phyloP scores from a whole-genome alignment of 805 yeast species.

The Saturnispora sekii region DNA sequence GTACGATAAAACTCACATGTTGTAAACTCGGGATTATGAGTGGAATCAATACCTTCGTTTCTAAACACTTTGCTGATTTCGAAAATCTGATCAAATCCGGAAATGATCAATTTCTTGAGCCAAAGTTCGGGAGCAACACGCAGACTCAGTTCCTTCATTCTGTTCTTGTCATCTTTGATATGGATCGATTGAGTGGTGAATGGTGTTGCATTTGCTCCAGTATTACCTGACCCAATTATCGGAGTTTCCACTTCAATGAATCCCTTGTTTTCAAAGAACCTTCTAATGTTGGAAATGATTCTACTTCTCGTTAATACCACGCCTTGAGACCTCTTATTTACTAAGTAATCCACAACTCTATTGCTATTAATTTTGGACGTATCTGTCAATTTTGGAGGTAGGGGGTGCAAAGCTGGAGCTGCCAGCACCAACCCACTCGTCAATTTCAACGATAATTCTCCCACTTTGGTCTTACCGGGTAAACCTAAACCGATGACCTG shows the following conservation, averaged over 20 bases:
- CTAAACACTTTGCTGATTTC: conserved; percentile 83
- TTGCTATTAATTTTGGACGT: conserved; percentile 49
- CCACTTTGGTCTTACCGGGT: conserved; percentile 69
- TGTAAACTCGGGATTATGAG: conserved; percentile 93
- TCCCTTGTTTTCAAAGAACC: conserved; percentile 40
- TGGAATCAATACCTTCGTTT: conserved; percentile 86
- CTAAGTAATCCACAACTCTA: conserved; percentile 65
- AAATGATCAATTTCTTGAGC: conserved; percentile 73
- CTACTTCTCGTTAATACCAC: conserved; percentile 41
- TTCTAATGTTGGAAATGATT: conserved; percentile 47
- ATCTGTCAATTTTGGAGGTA: conserved; percentile 57
- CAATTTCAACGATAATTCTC: conserved; percentile 67
- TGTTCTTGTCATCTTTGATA: conserved; percentile 20
- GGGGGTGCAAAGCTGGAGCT: conserved; percentile 59
- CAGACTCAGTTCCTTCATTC: conserved; percentile 37
- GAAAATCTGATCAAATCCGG: conserved; percentile 79
- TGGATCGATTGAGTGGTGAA: conserved; percentile 45
- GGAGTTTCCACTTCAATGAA: conserved; percentile 91
- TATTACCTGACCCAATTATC: conserved; percentile 49
- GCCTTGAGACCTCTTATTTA: conserved; percentile 41
- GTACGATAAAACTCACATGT: conserved; percentile 83
- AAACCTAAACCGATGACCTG: conserved; percentile 52
- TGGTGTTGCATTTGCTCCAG: conserved; percentile 93
- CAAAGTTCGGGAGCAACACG: conserved; percentile 95
- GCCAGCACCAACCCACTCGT: conserved; percentile 40